These are phyloP conservation scores for Hanseniaspora guilliermondii DNA, from an alignment of 805 yeast species.

Conservation along the genomic window DNA sequence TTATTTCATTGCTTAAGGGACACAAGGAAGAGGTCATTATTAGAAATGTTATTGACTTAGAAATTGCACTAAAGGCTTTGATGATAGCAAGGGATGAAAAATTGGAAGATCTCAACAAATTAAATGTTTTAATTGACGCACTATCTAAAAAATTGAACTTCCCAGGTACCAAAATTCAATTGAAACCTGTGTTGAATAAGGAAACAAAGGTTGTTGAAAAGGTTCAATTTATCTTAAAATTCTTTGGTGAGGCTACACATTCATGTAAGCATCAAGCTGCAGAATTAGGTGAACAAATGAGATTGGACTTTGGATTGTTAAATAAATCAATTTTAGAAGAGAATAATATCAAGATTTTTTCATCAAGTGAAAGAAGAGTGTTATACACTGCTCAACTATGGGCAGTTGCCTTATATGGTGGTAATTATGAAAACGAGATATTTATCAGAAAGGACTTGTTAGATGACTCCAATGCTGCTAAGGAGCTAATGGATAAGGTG, in stretches of 20 bases:
- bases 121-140: slow-evolving; percentile 65
- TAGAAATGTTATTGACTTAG: slow-evolving; percentile 74
- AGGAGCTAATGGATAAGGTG: slow-evolving; percentile 93
- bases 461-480: slow-evolving; percentile 97
- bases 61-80: slow-evolving; percentile 75
- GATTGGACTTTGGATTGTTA: slow-evolving; percentile 79
- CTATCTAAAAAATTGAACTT: slow-evolving; percentile 76
- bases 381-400: slow-evolving; percentile 83
- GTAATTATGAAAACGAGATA: slow-evolving; percentile 42
- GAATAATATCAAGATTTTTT: slow-evolving; percentile 74
- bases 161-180: slow-evolving; percentile 93
- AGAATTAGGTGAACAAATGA: slow-evolving; percentile 89
- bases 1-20: slow-evolving; percentile 77
- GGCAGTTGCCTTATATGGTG: slow-evolving; percentile 62
- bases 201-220: slow-evolving; percentile 66
- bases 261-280: slow-evolving; percentile 89
- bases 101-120: slow-evolving; percentile 68
- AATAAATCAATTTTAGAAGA: slow-evolving; percentile 58
- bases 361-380: slow-evolving; percentile 91
- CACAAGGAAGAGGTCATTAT: slow-evolving; percentile 93
- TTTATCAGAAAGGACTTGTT: slow-evolving; percentile 77
- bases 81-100: slow-evolving; percentile 65
- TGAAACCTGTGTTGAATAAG: slow-evolving; percentile 69
- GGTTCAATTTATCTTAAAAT: slow-evolving; percentile 87
- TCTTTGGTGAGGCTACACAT: slow-evolving; percentile 99